Conservation (phyloP, 2,329 filamentous ascomycete species). For the Monosporascus sp. region DNA sequence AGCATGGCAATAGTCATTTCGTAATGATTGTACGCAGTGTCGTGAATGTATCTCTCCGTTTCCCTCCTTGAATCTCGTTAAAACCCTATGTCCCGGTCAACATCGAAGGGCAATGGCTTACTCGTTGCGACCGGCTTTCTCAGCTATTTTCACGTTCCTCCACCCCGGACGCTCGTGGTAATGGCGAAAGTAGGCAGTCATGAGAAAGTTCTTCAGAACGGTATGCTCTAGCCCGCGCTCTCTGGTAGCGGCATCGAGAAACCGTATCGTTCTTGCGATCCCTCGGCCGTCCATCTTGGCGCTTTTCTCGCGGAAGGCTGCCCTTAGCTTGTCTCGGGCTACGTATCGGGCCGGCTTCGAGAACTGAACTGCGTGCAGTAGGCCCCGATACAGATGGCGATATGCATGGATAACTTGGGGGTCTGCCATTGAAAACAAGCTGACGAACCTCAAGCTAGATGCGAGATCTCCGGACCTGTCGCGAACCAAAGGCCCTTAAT, state of each 20-base stretch:
- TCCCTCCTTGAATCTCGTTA: conserved; percentile 13
- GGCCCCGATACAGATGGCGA: conserved; percentile 60
- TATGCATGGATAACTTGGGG: conserved; percentile 58
- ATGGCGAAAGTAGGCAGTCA: conserved; percentile 38
- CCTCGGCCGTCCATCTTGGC: conserved; percentile 43
- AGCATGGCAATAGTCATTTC: conserved; percentile 67
- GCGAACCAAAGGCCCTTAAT: too few relatives aligned
- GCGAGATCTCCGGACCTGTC: too few relatives aligned
- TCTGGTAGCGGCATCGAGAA: conserved; percentile 59
- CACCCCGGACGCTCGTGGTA: conserved; percentile 23
- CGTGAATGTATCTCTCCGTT: conserved; percentile 13
- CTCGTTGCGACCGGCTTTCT: conserved; percentile 13
- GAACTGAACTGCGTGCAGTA: conserved; percentile 67
- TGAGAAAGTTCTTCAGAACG: conserved; percentile 64
- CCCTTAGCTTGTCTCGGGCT: conserved; percentile 53
- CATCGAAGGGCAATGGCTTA: conserved; percentile 3
- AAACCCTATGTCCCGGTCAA: background rate
- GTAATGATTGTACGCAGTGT: conserved; percentile 52
- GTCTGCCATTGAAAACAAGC: conserved; percentile 22
- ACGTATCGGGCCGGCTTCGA: conserved; percentile 62
- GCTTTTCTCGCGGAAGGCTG: conserved; percentile 50
- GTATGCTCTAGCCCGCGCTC: conserved; percentile 65
- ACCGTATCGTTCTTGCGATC: conserved; percentile 63
- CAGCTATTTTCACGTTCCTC: conserved; percentile 14
- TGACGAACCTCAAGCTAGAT: too few relatives aligned